Percentiles rank a stretch among this genome's conserved stretches.
Conservation (phyloP, 2,329 filamentous ascomycete species). For the Pseudogymnoascus sp. region DNA sequence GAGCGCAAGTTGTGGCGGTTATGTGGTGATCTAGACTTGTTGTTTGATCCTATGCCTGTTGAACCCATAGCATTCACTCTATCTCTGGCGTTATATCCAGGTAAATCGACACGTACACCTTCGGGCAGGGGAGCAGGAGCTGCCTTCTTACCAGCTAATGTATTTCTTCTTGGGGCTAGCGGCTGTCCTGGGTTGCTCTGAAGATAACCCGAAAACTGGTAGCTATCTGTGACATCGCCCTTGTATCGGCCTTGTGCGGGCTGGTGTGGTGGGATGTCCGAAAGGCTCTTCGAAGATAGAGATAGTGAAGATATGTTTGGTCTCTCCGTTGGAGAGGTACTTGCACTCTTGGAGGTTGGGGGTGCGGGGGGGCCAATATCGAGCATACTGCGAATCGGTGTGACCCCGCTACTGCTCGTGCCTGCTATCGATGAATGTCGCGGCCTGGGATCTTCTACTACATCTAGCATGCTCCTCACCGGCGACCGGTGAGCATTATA, state of each 20-base stretch:
- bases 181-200: slow-evolving; percentile 39
- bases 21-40: slow-evolving; percentile 27
- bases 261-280: slow-evolving; percentile 44
- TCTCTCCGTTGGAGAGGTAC: slow-evolving; percentile 40
- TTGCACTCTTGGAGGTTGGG: slow-evolving; percentile 35
- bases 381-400: slow-evolving; percentile 58
- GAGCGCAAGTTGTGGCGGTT: slow-evolving; percentile 25
- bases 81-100: slow-evolving; percentile 30
- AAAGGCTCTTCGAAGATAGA: slow-evolving; percentile 40
- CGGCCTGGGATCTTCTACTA: slow-evolving; percentile 38
- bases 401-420: slow-evolving; percentile 32
- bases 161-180: slow-evolving; percentile 43
- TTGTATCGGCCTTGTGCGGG: slow-evolving; percentile 40
- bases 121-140: slow-evolving; percentile 42
- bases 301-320: slow-evolving; percentile 24
- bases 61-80: slow-evolving; percentile 21
- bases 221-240: slow-evolving; percentile 43
- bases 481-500: slow-evolving; percentile 55
- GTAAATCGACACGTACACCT: slow-evolving; percentile 35
- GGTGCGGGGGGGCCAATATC: slow-evolving; percentile 37
- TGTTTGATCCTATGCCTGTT: slow-evolving; percentile 12
- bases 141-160: slow-evolving; percentile 37
- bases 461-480: slow-evolving; percentile 61
- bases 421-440: slow-evolving; percentile 22
- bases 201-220: slow-evolving; percentile 55